Base-by-base conservation (phyloP, 2,329 filamentous ascomycete genomes). In the Verticillium nubilum region DNA sequence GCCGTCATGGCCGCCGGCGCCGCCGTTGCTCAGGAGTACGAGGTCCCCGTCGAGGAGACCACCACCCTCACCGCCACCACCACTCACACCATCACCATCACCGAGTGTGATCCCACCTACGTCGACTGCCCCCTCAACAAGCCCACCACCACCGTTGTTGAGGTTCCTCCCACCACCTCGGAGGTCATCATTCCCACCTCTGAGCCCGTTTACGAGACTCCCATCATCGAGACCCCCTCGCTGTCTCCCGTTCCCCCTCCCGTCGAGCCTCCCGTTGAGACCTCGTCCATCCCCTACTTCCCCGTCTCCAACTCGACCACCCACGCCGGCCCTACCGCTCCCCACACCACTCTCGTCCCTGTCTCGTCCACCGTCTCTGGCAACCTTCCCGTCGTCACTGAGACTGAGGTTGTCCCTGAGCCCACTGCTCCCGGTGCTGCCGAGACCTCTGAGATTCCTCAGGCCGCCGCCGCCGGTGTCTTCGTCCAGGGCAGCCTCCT, bases 51-150 rank as follows among this genome's bases (percentile, higher is more conserved):
- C 50, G 60, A 63, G 56, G 70, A 65, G 61, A 79, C 74, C 61
- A 75, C 73, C 59, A 75, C 73, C 12, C 57, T 73, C 60, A 82
- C 79, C 59, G 75, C 75, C 17, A 82, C 79, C 59, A 71, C 72
- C 58, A 78, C 76, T 58, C 70, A 68, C 64, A 76, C 74, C 56
- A 60, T 77, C 63, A 82, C 79, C 67, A 72, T 82, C 68, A 82
- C 79, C 60, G 66, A 72, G 67, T 80, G 80, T 74, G 73, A 76
- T 68, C 74, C 77, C 52, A 72, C 70, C 12, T 70, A 74, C 62
- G 71, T 73, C 63, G 71, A 78, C 69, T 80, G 79, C 75, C 76
- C 78, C 58, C 67, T 69, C 61, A 57, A 57, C 56, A 42, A 52
- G 42, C 37, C 56, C 37, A 52, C 56, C 25, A 53, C n/a, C 52